Base-by-base conservation (phyloP, 2,329 filamentous ascomycete species). In the Metarhizium robertsii region DNA sequence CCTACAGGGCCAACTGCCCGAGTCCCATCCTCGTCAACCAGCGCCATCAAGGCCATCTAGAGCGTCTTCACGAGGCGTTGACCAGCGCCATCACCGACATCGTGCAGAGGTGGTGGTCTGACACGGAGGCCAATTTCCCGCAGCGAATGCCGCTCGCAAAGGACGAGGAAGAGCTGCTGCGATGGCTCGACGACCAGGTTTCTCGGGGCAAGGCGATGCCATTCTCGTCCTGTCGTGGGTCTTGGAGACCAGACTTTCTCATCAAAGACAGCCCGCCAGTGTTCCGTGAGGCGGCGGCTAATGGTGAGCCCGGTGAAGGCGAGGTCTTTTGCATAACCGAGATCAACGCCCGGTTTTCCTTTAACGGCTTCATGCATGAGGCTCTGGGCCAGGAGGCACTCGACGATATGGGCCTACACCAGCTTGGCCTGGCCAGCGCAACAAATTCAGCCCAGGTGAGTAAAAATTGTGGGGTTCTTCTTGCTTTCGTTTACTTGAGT, bases 261-360 rank as follows among this genome's bases (percentile, higher is more conserved):
- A 63, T 74, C 1, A 69, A 71, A 30, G 61, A 68, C 2, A 50
- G 63, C 16, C 34, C 52, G 1, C 54, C 38, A 2, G 40, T 14
- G 10, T 18, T 14, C 10, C 20, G 13, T 3, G 10, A 46, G n/a
- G 7, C 10, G 25, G 42, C 47, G 2, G 43, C 25, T 25, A 25
- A 55, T 1, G 56, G 52, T 14, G 16, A 54, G 13, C 6, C 18
- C 4, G 16, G 43, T 16, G 65, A 71, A 38, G 62, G 60, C 14
- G 65, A 71, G 36, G 61, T 61, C 14, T 69, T 64, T 30, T 55
- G 64, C 6, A 67, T 75, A 6, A 71, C 71, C 2, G 73, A 75
- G 25, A 73, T 75, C 40, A 75, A 75, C 50, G 71, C 69, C 1
- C 66, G 73, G 0, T 75, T 74, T 52, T 62, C 64, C 11, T 73